Percentiles rank a stretch among this genome's conserved stretches.
Conservation (phyloP, 257 asterid species). For the Handroanthus guayacan region DNA sequence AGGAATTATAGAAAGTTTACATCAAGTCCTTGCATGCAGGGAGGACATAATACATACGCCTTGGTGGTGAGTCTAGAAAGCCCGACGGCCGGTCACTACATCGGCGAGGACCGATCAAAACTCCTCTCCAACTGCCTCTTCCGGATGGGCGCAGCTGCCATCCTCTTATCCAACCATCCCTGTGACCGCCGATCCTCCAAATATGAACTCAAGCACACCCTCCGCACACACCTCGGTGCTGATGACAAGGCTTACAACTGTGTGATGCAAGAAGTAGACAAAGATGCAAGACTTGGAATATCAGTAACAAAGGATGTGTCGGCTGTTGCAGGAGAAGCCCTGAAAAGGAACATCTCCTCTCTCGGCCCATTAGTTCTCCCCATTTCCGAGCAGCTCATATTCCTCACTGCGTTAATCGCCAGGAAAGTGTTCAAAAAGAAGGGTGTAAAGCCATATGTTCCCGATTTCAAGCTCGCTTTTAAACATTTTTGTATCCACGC, state of each 20-base stretch:
- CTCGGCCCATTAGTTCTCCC: conserved; percentile 37
- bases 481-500: conserved; percentile 50
- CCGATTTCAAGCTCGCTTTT: conserved; percentile 48
- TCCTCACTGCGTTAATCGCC: conserved; percentile 23
- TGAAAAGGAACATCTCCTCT: conserved; percentile 33
- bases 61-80: conserved; percentile 37
- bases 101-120: conserved; percentile 32
- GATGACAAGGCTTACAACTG: conserved; percentile 35
- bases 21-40: not conserved
- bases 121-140: conserved; percentile 41
- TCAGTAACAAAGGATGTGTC: conserved; percentile 16
- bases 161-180: conserved; percentile 38
- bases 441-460: conserved; percentile 33
- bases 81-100: conserved; percentile 29
- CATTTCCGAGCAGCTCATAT: conserved; percentile 30
- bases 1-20: too few relatives aligned
- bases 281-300: conserved; percentile 10
- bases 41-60: conserved; percentile 7
- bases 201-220: conserved; percentile 34
- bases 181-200: conserved; percentile 26
- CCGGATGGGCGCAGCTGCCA: conserved; percentile 45
- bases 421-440: conserved; percentile 37
- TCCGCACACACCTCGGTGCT: conserved; percentile 38
- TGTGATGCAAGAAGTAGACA: conserved; percentile 33
- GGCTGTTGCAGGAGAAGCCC: conserved; percentile 34